Base-by-base conservation (phyloP, 139 green algal genomes). In the Micromonas commoda region DNA sequence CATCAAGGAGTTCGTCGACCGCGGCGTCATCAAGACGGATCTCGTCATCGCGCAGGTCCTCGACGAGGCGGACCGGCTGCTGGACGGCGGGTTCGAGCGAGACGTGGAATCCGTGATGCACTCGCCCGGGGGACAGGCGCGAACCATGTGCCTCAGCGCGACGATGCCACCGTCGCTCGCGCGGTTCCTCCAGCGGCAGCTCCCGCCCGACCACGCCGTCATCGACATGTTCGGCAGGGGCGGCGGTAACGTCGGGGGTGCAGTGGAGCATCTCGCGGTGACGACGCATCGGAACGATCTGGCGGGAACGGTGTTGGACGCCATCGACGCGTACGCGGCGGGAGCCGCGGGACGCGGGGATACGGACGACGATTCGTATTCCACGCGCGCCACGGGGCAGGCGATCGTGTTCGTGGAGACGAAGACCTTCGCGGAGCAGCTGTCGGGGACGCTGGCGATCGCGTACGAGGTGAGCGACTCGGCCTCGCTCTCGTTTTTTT, bases 11-110 rank as follows among this genome's bases (percentile, higher is more conserved):
- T 66, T 77, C 29, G 28, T 80, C 26, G 26, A 67, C 26, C 61
- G 35, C 57, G 60, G 53, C 28, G 60, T 72, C 20, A 51, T 75
- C n/a, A 31, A 61, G 20, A 1, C 77, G 52, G 23, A 20, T 1
- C 2, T 45, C 0, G 21, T 80, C 2, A 21, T 51, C 31, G 34
- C 52, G 31, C 60, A 79, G 31, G 38, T 83, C 1, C 53, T 83
- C 29, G 79, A 83, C 69, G 79, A 83, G 68, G 74, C 74, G 28
- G 79, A 83, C 64, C 71, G 73, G 32, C 54, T 83, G 0, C 21
- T 83, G 53, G 78, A 82, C 34, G 73, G 64, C 35, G 78, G 78
- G 35, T 82, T 82, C 53, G 68, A 75, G 68, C 16, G 21, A n/a
- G 68, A 75, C 35, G 37, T 75, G 1, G 37, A 63, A 39, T 35